Percentiles rank a stretch among this genome's conserved stretches.
Conservation (phyloP, 1,284 basidiomycete genomes). For the Papiliotrema terrestris region DNA sequence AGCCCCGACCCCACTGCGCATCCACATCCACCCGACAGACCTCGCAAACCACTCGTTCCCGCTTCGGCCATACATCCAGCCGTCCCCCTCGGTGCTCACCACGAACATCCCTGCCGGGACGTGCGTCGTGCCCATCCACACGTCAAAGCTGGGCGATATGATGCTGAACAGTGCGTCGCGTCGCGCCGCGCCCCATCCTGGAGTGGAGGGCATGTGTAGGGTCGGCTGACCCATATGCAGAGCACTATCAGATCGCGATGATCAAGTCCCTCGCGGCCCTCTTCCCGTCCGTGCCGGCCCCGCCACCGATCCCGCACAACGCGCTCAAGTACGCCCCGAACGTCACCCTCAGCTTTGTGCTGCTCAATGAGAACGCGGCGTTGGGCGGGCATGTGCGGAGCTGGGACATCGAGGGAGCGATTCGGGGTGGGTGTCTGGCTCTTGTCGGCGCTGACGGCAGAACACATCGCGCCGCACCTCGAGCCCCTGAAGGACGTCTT, state of each 20-base stretch:
- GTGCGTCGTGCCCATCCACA: constrained; percentile 36
- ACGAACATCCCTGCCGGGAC: constrained; percentile 26
- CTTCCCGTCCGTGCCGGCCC: constrained; percentile 16
- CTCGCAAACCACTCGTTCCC: constrained; percentile 31
- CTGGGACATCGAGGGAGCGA: constrained; percentile 69
- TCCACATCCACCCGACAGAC: constrained; percentile 27
- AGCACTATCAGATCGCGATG: constrained; percentile 35
- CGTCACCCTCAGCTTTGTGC: constrained; percentile 56
- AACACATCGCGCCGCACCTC: constrained; percentile 65
- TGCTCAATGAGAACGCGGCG: constrained; percentile 81
- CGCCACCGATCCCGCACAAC: constrained; percentile 36
- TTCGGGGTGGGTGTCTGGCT: constrained; percentile 57
- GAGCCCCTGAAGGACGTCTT: constrained; percentile 64
- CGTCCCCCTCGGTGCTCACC: constrained; percentile 17
- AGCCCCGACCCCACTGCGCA: constrained; percentile 17
- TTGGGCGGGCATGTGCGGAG: constrained; percentile 59
- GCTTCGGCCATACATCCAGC: constrained; percentile 39
- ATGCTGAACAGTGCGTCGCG: constrained; percentile 26
- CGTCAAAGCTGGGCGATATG: constrained; percentile 24
- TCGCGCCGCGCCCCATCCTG: background rate
- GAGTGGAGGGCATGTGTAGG: background rate
- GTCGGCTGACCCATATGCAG: constrained; percentile 10
- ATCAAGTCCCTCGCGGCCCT: constrained; percentile 56
- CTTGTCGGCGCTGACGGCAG: constrained; percentile 33
- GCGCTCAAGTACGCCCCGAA: constrained; percentile 63